These are phyloP conservation scores for Gamsiella multidivaricata DNA, from an alignment of 192 early-diverging fungal genomes.

Conservation along the genomic window DNA sequence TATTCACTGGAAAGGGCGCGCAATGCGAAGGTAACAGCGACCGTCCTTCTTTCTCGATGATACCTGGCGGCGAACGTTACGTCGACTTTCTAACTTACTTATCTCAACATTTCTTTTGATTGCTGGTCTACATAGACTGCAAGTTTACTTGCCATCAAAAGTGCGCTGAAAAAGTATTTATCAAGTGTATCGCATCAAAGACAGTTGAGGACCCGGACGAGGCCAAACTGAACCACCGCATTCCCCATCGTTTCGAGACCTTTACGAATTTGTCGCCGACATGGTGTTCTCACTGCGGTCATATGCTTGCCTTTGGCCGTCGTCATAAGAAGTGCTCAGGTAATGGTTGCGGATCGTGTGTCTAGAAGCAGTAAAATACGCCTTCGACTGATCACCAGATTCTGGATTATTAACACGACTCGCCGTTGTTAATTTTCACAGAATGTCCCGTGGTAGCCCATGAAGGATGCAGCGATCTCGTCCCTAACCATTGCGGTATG, in stretches of 20 bases:
- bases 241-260: slow-evolving; percentile 96
- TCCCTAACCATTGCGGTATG: slow-evolving; percentile 95
- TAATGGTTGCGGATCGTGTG: slow-evolving; percentile 9
- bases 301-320: slow-evolving; percentile 89
- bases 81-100: not conserved
- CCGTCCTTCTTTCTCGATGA: not conserved
- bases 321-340: slow-evolving; percentile 64
- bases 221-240: slow-evolving; percentile 85
- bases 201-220: slow-evolving; percentile 72
- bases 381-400: no score
- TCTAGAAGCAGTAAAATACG: no score
- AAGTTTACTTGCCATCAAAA: slow-evolving; percentile 93
- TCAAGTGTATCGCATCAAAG: slow-evolving; percentile 86
- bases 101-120: not conserved
- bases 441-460: slow-evolving; percentile 91
- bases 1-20: slow-evolving; percentile 89
- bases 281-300: slow-evolving; percentile 99
- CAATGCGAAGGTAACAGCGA: slow-evolving; percentile 96
- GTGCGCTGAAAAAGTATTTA: slow-evolving; percentile 85
- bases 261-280: slow-evolving; percentile 83
- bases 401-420: no score
- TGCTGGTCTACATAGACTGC: slow-evolving; percentile 72
- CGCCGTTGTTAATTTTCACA: slow-evolving; percentile 9
- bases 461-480: slow-evolving; percentile 81
- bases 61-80: not conserved